Conservation (phyloP, 441 rosid species). For the Lepidium campestre region DNA sequence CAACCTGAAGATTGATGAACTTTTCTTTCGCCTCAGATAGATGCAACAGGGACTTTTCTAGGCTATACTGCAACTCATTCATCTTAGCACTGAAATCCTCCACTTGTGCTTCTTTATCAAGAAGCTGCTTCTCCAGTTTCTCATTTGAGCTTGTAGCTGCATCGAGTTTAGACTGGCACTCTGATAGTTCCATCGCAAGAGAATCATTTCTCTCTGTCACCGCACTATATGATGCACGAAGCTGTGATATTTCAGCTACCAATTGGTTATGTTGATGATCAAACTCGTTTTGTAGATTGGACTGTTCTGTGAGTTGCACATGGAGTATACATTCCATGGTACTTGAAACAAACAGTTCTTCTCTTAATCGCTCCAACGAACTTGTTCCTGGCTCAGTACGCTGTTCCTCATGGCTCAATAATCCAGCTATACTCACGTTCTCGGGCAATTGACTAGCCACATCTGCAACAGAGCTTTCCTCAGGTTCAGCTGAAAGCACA, state of each 20-base stretch:
- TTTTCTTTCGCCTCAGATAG: conserved; percentile 34
- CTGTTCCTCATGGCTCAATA: conserved; percentile 32
- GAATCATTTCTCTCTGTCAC: conserved; percentile 37
- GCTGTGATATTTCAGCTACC: conserved; percentile 49
- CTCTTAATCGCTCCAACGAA: conserved; percentile 53
- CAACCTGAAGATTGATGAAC: conserved; percentile 44
- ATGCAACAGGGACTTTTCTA: conserved; percentile 60
- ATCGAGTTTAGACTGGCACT: conserved; percentile 63
- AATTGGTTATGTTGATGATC: conserved; percentile 41
- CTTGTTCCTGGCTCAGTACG: conserved; percentile 24
- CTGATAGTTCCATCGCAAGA: conserved; percentile 61
- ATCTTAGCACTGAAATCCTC: conserved; percentile 51
- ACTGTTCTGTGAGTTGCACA: conserved; percentile 66
- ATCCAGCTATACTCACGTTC: conserved; percentile 34
- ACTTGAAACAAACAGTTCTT: conserved; percentile 61
- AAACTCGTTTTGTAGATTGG: conserved; percentile 44
- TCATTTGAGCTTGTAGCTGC: conserved; percentile 42
- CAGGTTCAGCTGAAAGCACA: conserved; percentile 26
- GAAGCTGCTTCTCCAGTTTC: conserved; percentile 51
- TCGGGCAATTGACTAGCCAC: conserved; percentile 33
- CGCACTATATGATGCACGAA: conserved; percentile 42
- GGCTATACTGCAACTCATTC: conserved; percentile 50
- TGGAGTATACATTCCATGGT: conserved; percentile 55
- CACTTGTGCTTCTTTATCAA: conserved; percentile 42
- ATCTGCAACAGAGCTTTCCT: conserved; percentile 30